A percentile compares a stretch with the other conserved stretches of the same genome.
These are phyloP conservation scores for Corymbia maculata DNA, from an alignment of 345 rosid species.

Conservation along the genomic window DNA sequence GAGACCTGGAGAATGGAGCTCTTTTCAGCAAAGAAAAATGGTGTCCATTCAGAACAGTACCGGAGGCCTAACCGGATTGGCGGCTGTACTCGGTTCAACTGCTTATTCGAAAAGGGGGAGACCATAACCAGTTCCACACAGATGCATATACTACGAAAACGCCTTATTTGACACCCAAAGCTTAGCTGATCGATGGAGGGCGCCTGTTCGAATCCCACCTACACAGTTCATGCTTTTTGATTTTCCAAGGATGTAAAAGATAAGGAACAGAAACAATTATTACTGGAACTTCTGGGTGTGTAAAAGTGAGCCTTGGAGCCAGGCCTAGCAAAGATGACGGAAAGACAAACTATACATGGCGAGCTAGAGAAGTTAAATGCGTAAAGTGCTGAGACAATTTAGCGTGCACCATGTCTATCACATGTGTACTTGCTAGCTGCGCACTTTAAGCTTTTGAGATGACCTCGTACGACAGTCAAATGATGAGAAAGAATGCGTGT, in stretches of 20 bases:
- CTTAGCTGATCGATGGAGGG: background rate
- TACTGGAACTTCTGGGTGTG: no score
- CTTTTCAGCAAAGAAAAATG: background rate
- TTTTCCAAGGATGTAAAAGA: background rate
- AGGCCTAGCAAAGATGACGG: background rate
- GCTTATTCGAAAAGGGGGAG: background rate
- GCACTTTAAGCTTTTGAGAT: background rate
- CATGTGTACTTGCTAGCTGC: background rate
- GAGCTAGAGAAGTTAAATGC: background rate
- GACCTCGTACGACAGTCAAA: background rate
- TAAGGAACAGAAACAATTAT: background rate
- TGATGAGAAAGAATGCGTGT: background rate
- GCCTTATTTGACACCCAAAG: background rate
- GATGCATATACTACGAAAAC: background rate
- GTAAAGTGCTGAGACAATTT: background rate
- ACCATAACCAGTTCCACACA: background rate
- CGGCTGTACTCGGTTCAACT: background rate
- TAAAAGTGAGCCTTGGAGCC: no score
- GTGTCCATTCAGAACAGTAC: background rate
- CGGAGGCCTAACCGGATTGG: background rate
- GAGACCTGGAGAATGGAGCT: background rate
- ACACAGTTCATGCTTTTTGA: background rate
- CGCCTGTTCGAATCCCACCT: background rate
- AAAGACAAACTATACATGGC: background rate
- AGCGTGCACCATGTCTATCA: background rate